Percentiles rank a stretch among this genome's conserved stretches.
These are phyloP conservation scores for Keithomyces neogunnii DNA, from an alignment of 2,329 filamentous ascomycete species.

Conservation along the genomic window DNA sequence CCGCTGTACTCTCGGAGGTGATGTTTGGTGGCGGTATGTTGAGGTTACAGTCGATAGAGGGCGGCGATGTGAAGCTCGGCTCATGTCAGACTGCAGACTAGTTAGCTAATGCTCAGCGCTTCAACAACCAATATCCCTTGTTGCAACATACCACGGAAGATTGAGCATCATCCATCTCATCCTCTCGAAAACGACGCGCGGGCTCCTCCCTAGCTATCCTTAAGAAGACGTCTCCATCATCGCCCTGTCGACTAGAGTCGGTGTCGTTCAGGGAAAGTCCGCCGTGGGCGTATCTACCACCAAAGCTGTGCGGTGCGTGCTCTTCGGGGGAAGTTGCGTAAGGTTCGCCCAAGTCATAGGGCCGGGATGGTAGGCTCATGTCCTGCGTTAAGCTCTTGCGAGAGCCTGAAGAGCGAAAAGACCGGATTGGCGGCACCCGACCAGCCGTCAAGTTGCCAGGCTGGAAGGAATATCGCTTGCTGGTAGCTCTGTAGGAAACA, in stretches of 20 bases:
- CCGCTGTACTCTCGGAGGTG: conserved; percentile 41
- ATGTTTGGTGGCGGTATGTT: conserved; percentile 37
- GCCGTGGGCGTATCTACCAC: conserved; percentile 25
- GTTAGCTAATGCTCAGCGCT: not conserved
- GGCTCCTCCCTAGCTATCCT: conserved; percentile 48
- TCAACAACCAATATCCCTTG: not conserved
- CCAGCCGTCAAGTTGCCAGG: conserved; percentile 23
- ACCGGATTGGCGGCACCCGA: conserved; percentile 45
- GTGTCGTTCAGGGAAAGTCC: not conserved
- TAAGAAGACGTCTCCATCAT: conserved; percentile 51
- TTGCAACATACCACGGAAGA: conserved; percentile 37
- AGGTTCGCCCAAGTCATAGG: conserved; percentile 36
- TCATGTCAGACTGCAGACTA: conserved; percentile 35
- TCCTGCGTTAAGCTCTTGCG: conserved; percentile 46
- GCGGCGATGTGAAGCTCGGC: conserved; percentile 38
- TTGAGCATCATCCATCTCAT: conserved; percentile 24
- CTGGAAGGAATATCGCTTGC: conserved; percentile 21
- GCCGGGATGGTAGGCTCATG: conserved; percentile 38
- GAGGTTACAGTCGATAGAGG: conserved; percentile 45
- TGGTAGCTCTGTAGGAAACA: conserved; percentile 39
- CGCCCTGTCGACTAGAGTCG: conserved; percentile 26
- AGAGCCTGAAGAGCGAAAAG: conserved; percentile 48
- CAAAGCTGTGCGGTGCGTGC: conserved; percentile 41
- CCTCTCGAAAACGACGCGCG: conserved; percentile 26
- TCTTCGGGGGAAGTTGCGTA: conserved; percentile 37